phyloP scores from a whole-genome alignment of 768 basidiomycete genomes.

The Tylopilus felleus region DNA sequence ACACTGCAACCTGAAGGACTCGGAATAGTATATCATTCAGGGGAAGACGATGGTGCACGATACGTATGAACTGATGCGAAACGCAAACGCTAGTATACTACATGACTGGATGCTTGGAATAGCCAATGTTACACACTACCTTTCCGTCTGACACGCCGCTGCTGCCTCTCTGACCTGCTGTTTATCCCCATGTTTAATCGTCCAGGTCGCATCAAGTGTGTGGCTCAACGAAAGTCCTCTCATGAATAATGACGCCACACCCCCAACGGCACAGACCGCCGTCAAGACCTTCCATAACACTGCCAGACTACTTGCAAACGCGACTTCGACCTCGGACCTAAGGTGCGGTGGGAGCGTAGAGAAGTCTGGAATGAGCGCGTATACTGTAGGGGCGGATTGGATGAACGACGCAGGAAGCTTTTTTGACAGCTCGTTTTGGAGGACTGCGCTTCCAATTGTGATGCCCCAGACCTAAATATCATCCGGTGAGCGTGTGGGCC shows the following conservation, averaged over 20 bases:
- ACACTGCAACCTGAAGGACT: no score
- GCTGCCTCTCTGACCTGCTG: no score
- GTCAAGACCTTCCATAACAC: conserved; percentile 44
- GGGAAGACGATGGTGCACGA: background rate
- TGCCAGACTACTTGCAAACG: conserved; percentile 39
- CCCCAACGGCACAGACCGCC: conserved; percentile 31
- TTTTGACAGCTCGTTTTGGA: conserved; percentile 47
- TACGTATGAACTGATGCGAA: no score
- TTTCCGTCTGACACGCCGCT: background rate
- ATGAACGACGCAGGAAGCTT: conserved; percentile 40
- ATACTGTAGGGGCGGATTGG: conserved; percentile 31
- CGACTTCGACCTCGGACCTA: conserved; percentile 34
- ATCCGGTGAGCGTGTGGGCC: background rate
- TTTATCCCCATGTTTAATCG: background rate
- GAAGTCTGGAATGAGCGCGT: conserved; percentile 32
- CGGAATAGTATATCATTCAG: background rate
- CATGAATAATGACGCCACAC: conserved; percentile 18
- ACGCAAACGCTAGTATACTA: no score
- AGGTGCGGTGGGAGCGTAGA: conserved; percentile 33
- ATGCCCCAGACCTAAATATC: conserved; percentile 47
- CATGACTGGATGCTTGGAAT: background rate
- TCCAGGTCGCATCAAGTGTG: conserved; percentile 10
- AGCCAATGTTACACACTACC: background rate
- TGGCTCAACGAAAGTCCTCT: conserved; percentile 6
- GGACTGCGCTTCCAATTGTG: conserved; percentile 45